Conservation (phyloP, 2,329 filamentous ascomycete genomes). For the Laburnicola sp. region DNA sequence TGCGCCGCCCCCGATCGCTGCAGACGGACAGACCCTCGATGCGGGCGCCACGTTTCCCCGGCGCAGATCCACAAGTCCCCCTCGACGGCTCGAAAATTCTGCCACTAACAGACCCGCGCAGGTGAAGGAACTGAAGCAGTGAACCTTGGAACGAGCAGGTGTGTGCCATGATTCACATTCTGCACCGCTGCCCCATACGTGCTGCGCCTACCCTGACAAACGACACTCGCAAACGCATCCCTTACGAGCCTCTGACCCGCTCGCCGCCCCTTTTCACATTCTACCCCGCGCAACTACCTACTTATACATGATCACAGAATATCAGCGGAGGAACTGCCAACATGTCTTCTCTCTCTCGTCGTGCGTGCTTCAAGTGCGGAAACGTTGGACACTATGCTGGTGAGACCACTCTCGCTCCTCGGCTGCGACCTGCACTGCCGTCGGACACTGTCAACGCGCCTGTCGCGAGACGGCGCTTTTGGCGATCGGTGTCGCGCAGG, state of each 20-base stretch:
- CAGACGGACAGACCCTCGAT: conserved; percentile 1
- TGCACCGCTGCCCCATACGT: background rate
- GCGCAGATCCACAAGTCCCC: conserved; percentile 29
- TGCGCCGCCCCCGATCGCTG: conserved; percentile 7
- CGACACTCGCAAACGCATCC: conserved; percentile 27
- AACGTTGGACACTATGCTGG: conserved; percentile 59
- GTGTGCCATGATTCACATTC: conserved; percentile 10
- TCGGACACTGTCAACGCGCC: conserved; percentile 19
- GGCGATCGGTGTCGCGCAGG: conserved; percentile 23
- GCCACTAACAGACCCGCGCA: conserved; percentile 32
- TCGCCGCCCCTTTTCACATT: conserved; percentile 11
- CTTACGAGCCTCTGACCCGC: conserved; percentile 21
- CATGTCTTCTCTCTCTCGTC: conserved; percentile 58
- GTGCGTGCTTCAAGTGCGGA: conserved; percentile 59
- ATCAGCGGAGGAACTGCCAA: conserved; percentile 40
- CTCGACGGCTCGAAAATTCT: conserved; percentile 37
- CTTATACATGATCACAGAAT: conserved; percentile 29
- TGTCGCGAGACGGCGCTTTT: conserved; percentile 19
- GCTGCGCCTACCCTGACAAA: conserved; percentile 8
- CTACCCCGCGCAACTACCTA: conserved; percentile 16
- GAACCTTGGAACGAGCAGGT: conserved; percentile 21
- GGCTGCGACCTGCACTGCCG: conserved; percentile 22
- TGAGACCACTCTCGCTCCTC: conserved; percentile 32
- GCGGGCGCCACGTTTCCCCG: conserved; percentile 21
- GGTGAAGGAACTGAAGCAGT: conserved; percentile 37